phyloP scores from a whole-genome alignment of 1,284 basidiomycete genomes.

The Cyathus olla region DNA sequence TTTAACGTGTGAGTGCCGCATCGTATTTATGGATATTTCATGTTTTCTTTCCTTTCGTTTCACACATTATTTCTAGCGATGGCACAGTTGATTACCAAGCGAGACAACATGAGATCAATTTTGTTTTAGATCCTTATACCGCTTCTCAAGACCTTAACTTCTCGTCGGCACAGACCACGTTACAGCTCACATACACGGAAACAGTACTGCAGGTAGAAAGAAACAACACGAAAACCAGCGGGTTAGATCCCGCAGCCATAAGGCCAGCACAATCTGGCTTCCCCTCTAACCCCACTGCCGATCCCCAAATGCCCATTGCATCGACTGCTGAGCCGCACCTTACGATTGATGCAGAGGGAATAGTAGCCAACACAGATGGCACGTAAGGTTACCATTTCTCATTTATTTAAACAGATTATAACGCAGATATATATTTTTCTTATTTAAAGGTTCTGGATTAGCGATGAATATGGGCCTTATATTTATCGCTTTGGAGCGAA shows the following conservation, averaged over 20 bases:
- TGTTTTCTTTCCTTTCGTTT: background rate
- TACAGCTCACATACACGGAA: conserved; percentile 62
- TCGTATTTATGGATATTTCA: background rate
- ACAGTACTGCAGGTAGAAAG: conserved; percentile 69
- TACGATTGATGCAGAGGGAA: conserved; percentile 70
- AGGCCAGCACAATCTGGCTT: conserved; percentile 51
- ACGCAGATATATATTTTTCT: background rate
- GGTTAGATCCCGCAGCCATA: conserved; percentile 66
- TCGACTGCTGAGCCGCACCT: conserved; percentile 57
- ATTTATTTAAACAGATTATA: conserved; percentile 1
- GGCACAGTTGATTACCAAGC: conserved; percentile 70
- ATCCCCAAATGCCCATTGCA: conserved; percentile 61
- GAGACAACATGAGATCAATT: conserved; percentile 68
- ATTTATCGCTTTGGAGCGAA: conserved; percentile 59
- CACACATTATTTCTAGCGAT: conserved; percentile 40
- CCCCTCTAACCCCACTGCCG: conserved; percentile 36
- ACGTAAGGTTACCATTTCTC: conserved; percentile 47
- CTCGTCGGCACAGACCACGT: conserved; percentile 61
- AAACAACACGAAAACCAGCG: conserved; percentile 61
- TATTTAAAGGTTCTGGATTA: conserved; percentile 62
- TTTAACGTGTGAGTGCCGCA: conserved; percentile 52
- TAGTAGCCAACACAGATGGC: conserved; percentile 69
- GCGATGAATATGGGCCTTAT: conserved; percentile 74
- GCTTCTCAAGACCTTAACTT: conserved; percentile 59
- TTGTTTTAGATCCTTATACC: conserved; percentile 69